These are phyloP conservation scores for Cladobotryum mycophilum DNA, from an alignment of 2,329 filamentous ascomycete genomes.

Conservation along the genomic window DNA sequence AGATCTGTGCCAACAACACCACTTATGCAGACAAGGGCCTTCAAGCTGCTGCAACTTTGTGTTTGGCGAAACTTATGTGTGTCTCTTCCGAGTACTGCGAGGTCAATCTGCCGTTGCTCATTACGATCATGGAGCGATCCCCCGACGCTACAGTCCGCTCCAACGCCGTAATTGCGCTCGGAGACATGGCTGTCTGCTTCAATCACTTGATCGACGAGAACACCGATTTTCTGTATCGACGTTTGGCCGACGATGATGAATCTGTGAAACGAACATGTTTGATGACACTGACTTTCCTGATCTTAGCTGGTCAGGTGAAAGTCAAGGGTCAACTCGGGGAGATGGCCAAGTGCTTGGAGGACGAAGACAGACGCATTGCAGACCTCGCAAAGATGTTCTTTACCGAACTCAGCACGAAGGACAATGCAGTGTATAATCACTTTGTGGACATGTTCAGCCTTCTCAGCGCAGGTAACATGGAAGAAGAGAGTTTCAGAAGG, in stretches of 20 bases:
- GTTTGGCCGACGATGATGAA: slow-evolving; percentile 79
- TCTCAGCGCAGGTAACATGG: slow-evolving; percentile 74
- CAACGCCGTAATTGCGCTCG: slow-evolving; percentile 93
- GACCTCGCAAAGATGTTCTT: slow-evolving; percentile 98
- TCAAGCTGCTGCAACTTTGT: slow-evolving; percentile 88
- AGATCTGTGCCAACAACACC: slow-evolving; percentile 93
- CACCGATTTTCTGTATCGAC: slow-evolving; percentile 93
- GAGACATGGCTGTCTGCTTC: slow-evolving; percentile 99
- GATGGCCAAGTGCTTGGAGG: slow-evolving; percentile 98
- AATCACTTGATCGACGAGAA: slow-evolving; percentile 99
- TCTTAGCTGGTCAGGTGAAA: slow-evolving; percentile 95
- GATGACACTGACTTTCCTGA: slow-evolving; percentile 97
- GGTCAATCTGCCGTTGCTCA: slow-evolving; percentile 81
- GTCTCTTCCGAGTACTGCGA: slow-evolving; percentile 97
- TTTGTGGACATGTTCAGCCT: slow-evolving; percentile 99
- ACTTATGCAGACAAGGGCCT: slow-evolving; percentile 83
- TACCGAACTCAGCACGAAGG: slow-evolving; percentile 92
- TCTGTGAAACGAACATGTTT: slow-evolving; percentile 95
- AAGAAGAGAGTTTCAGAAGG: slow-evolving; percentile 77
- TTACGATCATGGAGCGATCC: slow-evolving; percentile 95
- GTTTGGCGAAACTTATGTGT: slow-evolving; percentile 97
- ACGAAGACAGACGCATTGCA: slow-evolving; percentile 88
- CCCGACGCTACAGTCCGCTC: slow-evolving; percentile 87
- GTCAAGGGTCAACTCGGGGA: slow-evolving; percentile 97
- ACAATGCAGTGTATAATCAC: slow-evolving; percentile 98